phyloP scores from a whole-genome alignment of 1,139 yeast species.

The Diutina pseudorugosa region DNA sequence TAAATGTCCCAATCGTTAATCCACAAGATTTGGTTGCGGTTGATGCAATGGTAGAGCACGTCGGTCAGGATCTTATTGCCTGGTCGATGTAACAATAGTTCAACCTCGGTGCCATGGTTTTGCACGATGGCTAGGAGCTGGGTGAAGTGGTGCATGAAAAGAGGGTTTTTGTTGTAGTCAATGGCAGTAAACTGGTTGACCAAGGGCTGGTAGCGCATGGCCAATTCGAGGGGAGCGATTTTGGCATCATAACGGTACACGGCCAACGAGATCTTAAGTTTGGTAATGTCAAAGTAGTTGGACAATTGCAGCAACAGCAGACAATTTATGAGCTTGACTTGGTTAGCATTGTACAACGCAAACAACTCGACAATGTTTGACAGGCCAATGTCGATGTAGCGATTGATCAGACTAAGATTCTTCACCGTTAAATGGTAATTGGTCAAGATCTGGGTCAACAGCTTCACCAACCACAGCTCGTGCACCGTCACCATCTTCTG shows the following conservation, averaged over 20 bases:
- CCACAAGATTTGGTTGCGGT: slow-evolving; percentile 43
- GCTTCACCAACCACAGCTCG: slow-evolving; percentile 82
- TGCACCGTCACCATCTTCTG: slow-evolving; percentile 70
- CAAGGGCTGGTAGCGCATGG: slow-evolving; percentile 12
- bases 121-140: slow-evolving; percentile 38
- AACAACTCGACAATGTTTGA: slow-evolving; percentile 6
- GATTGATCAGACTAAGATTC: slow-evolving; percentile 18
- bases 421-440: slow-evolving; percentile 31
- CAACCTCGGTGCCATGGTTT: slow-evolving; percentile 30
- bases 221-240: slow-evolving; percentile 12
- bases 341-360: slow-evolving; percentile 4
- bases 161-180: slow-evolving; percentile 12
- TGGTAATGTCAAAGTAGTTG: slow-evolving; percentile 57
- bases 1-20: slow-evolving; percentile 54
- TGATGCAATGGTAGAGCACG: slow-evolving; percentile 39
- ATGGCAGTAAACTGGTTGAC: slow-evolving; percentile 15
- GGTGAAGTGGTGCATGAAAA: slow-evolving; percentile 32
- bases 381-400: slow-evolving; percentile 13
- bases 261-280: slow-evolving; percentile 61
- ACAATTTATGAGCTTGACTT: slow-evolving; percentile 33
- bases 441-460: slow-evolving; percentile 61
- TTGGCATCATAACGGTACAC: slow-evolving; percentile 42
- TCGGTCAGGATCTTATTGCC: slow-evolving; percentile 42
- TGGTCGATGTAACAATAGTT: slow-evolving; percentile 43
- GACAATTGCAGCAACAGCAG: slow-evolving; percentile 52